These are phyloP conservation scores for Danielia oregonensis DNA, from an alignment of 805 yeast genomes.

Conservation along the genomic window DNA sequence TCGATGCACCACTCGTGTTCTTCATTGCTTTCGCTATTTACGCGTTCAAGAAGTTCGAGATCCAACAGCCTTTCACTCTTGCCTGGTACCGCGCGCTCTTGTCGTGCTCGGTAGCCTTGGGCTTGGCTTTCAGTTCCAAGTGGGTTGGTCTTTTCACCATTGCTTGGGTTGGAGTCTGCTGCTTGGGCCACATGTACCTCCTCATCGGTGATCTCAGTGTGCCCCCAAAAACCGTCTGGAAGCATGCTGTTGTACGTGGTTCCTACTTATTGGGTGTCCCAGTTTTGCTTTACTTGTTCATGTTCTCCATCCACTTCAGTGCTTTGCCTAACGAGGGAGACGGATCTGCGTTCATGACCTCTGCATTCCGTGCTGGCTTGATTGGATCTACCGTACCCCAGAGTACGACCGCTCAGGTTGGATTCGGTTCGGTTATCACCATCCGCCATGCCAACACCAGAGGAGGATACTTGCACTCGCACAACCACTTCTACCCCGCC, in stretches of 20 bases:
- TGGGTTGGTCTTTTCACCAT: constrained; percentile 85
- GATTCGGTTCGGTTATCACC: constrained; percentile 65
- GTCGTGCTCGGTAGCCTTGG: constrained; percentile 66
- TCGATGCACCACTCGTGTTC: constrained; percentile 74
- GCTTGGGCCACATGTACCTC: constrained; percentile 65
- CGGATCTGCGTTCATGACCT: constrained; percentile 67
- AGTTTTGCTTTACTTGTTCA: constrained; percentile 46
- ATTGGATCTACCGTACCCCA: constrained; percentile 58
- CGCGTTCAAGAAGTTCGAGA: constrained; percentile 62
- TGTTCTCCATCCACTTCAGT: constrained; percentile 63
- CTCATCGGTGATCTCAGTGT: constrained; percentile 65
- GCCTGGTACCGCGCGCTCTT: constrained; percentile 58
- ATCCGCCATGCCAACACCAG: constrained; percentile 65
- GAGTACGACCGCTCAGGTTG: constrained; percentile 61
- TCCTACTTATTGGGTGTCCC: constrained; percentile 57
- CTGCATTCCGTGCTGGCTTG: constrained; percentile 67
- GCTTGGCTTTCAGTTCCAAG: constrained; percentile 69
- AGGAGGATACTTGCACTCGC: constrained; percentile 86
- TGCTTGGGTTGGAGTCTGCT: constrained; percentile 69
- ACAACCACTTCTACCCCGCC: constrained; percentile 62
- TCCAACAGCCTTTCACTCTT: constrained; percentile 55
- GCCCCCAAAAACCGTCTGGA: constrained; percentile 38
- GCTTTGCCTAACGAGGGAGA: constrained; percentile 60
- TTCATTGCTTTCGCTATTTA: constrained; percentile 72
- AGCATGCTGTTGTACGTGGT: constrained; percentile 52